Evolutionary conservation across 176 grass and related monocot species (phyloP), one percentile per base, ranked within the genome.

Genomic region (Triticum dicoccoides): DNA sequence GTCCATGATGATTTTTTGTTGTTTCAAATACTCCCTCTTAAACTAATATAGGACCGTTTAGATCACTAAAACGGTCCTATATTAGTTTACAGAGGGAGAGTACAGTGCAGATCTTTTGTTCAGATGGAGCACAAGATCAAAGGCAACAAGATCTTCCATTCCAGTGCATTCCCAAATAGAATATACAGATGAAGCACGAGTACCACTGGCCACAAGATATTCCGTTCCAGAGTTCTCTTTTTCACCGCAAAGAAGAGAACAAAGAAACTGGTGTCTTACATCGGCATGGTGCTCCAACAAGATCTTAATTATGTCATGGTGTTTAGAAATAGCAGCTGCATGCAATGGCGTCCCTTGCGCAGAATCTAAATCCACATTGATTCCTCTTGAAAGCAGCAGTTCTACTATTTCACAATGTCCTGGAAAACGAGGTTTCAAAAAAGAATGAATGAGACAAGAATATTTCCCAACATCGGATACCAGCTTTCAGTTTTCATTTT

Each of bases 231-330:
- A 76, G 47, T 24, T 54, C 27, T 76, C 3, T 52, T 52, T 25
- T 52, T 14, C 45, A 17, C 44, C 13, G 4, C 15, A 47, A 24
- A 23, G 45, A 49, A 77, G 32, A 77, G 66, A 67, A 67, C 27
- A 4, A 77, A 77, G 24, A 76, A 56, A 77, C 73, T 54, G 4
- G 10, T 77, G 73, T 77, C 73, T 56, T 77, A 77, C 74, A 77
- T 32, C 13, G 29, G 29, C 65, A 65, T 65, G 63, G 63, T 65
- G 63, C 63, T 65, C 63, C 63, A 65, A 65, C 9, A 65, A 65
- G 13, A 65, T 5, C 27, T 65, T 65, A 11, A 65, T 65, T 27
- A 11, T 65, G 63, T 12, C 11, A 14, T 29, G 25, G 32, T 76
- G 63, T 27, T 65, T 65, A 14, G 25, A 11, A 13, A 65, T 49